These are phyloP conservation scores for Amanita fuliginea DNA, from an alignment of 768 basidiomycete genomes.

Conservation along the genomic window DNA sequence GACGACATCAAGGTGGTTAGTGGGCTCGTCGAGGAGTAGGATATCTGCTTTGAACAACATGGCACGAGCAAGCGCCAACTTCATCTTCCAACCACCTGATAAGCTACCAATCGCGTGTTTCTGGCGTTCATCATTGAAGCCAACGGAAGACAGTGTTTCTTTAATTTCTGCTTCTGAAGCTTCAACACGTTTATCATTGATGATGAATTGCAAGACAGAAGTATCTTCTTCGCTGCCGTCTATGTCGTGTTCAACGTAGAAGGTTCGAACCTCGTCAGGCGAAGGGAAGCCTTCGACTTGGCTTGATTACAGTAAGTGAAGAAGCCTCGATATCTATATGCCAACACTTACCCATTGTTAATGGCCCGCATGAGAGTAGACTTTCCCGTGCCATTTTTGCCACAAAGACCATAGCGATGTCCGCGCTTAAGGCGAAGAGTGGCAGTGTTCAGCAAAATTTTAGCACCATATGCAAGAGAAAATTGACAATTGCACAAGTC, in stretches of 20 bases:
- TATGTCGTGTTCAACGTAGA: constrained; percentile 99
- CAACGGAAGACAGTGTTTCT: constrained; percentile 80
- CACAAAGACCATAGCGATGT: constrained; percentile 96
- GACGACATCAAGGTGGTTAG: constrained; percentile 94
- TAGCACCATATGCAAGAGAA: constrained; percentile 97
- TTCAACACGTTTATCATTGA: constrained; percentile 74
- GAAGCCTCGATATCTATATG: neutral
- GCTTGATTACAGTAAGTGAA: constrained; percentile 21
- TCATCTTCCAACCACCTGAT: constrained; percentile 99
- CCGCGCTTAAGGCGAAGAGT: constrained; percentile 96
- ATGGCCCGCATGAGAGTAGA: constrained; percentile 91
- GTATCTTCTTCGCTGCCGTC: constrained; percentile 92
- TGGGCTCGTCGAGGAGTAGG: constrained; percentile 91
- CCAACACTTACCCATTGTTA: constrained; percentile 53
- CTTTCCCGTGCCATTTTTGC: constrained; percentile 98
- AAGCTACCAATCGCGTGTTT: constrained; percentile 75
- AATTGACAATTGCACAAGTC: constrained; percentile 99
- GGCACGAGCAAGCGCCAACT: constrained; percentile 92
- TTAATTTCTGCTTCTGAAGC: constrained; percentile 60
- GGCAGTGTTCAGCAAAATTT: constrained; percentile 95
- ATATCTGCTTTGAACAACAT: constrained; percentile 99
- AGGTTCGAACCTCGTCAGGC: constrained; percentile 93
- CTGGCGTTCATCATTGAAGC: constrained; percentile 86
- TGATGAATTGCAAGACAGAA: constrained; percentile 81
- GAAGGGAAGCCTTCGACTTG: constrained; percentile 99